These are phyloP conservation scores for Euryodendron excelsum DNA, from an alignment of 148 eudicot species.

Conservation along the genomic window DNA sequence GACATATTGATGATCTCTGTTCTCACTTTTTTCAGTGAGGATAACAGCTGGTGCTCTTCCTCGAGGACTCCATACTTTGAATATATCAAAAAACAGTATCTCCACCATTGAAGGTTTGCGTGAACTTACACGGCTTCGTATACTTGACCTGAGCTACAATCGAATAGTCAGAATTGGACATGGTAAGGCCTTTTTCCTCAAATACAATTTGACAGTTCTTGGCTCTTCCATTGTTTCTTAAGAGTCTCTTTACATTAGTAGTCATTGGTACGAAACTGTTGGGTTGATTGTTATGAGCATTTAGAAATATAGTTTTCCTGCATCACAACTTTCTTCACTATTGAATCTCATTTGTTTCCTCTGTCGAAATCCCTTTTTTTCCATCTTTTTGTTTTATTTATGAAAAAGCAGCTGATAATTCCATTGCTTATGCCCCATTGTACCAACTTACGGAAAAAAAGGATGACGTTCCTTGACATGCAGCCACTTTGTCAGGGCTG, in stretches of 20 bases:
- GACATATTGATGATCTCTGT: background rate
- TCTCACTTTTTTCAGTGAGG: constrained; percentile 51
- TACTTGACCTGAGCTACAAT: constrained; percentile 90
- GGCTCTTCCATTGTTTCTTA: constrained; percentile 2
- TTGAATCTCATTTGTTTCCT: background rate
- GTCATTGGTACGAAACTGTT: background rate
- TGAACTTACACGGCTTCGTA: constrained; percentile 89
- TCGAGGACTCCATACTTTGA: constrained; percentile 82
- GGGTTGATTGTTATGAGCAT: background rate
- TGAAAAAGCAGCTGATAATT: background rate
- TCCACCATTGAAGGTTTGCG: constrained; percentile 87
- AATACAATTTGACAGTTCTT: background rate
- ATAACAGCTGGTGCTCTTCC: constrained; percentile 94
- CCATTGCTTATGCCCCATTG: background rate
- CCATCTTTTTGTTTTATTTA: too few relatives aligned
- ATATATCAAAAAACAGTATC: constrained; percentile 81
- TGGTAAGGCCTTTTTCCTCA: constrained; percentile 47
- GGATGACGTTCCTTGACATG: background rate
- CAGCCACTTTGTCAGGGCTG: background rate
- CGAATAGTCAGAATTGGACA: constrained; percentile 86
- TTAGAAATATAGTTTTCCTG: background rate
- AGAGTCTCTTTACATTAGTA: background rate
- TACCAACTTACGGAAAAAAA: background rate
- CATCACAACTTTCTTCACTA: background rate
- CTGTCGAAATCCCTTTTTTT: background rate